Evolutionary conservation across 352 stramenopile genomes (phyloP).

Genomic region (Pythium periplocum): DNA sequence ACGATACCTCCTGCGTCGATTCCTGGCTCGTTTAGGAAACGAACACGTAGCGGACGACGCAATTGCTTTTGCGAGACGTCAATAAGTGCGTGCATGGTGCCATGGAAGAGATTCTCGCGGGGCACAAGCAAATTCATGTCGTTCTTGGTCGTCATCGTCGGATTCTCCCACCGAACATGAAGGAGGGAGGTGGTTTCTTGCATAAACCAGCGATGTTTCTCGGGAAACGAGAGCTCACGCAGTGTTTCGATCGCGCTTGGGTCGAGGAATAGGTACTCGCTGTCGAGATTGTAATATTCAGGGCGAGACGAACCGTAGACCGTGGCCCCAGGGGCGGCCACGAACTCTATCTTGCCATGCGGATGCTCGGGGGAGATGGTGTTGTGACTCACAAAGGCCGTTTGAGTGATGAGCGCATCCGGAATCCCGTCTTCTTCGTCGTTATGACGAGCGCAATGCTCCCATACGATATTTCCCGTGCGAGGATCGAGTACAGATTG

Average conservation of each 20-base stretch:
- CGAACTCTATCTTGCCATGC: constrained; percentile 19
- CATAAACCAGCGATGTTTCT: constrained; percentile 58
- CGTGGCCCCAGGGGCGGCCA: constrained; percentile 21
- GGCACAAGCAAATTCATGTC: constrained; percentile 27
- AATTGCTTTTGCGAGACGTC: constrained; percentile 27
- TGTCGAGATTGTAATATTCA: constrained; percentile 11
- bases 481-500: constrained; percentile 13
- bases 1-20: constrained; percentile 77
- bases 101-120: constrained; percentile 32
- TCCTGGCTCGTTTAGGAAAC: constrained; percentile 67
- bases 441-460: background rate
- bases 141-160: constrained; percentile 7
- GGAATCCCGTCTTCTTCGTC: background rate
- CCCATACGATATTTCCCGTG: constrained; percentile 32
- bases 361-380: constrained; percentile 13
- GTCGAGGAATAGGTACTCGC: constrained; percentile 17
- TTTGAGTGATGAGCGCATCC: constrained; percentile 25
- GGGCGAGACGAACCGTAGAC: constrained; percentile 24
- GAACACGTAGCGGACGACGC: constrained; percentile 38
- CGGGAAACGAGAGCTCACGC: constrained; percentile 32
- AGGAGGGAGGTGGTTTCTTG: constrained; percentile 38
- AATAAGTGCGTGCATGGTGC: constrained; percentile 28
- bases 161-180: constrained; percentile 29
- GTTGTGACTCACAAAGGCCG: constrained; percentile 36
- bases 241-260: constrained; percentile 29